These are phyloP conservation scores for Pseudognaphalium luteoalbum DNA, from an alignment of 129 eudicot species.

Conservation along the genomic window DNA sequence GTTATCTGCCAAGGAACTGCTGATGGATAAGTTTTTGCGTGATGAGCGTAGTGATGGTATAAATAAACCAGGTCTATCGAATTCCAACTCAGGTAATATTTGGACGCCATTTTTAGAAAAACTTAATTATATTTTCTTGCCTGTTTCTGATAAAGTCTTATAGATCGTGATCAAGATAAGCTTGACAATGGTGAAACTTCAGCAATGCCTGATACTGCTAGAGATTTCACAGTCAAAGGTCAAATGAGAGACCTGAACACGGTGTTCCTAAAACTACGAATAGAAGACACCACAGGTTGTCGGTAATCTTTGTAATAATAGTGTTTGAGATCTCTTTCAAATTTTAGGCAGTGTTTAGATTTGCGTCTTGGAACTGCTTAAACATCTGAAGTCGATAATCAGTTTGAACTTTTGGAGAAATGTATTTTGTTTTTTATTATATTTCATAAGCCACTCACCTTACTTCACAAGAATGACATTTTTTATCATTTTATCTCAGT, in stretches of 20 bases:
- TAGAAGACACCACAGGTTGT: slow-evolving; percentile 80
- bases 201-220: slow-evolving; percentile 43
- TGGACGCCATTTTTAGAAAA: not conserved
- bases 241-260: slow-evolving; percentile 86
- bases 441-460: too few species aligned
- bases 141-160: slow-evolving; percentile 26
- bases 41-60: slow-evolving; percentile 53
- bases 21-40: slow-evolving; percentile 71
- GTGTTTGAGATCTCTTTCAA: too few species aligned
- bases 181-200: slow-evolving; percentile 37
- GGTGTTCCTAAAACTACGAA: slow-evolving; percentile 78
- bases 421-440: too few species aligned
- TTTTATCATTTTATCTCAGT: too few species aligned
- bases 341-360: too few species aligned
- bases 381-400: too few species aligned
- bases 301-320: not conserved
- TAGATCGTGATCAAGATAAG: slow-evolving; percentile 42
- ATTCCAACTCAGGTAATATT: slow-evolving; percentile 41
- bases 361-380: too few species aligned
- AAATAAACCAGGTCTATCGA: slow-evolving; percentile 42
- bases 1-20: slow-evolving; percentile 78
- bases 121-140: not conserved
- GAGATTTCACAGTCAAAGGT: slow-evolving; percentile 79
- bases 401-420: too few species aligned
- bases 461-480: too few species aligned